phyloP scores from a whole-genome alignment of 306 rosid species.

The Prunus armeniaca region DNA sequence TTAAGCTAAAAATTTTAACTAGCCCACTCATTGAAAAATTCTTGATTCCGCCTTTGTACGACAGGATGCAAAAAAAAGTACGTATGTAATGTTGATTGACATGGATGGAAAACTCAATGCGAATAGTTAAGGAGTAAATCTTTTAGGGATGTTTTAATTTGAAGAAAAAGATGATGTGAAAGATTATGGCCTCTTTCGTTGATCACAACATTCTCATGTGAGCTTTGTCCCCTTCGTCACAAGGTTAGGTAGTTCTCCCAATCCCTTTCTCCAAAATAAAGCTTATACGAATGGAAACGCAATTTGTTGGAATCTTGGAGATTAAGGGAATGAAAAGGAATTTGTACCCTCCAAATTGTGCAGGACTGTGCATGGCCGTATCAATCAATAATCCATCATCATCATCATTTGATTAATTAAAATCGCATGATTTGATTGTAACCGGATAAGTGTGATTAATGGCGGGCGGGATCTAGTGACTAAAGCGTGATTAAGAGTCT shows the following conservation, averaged over 20 bases:
- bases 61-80: no score
- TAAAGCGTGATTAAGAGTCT: background rate
- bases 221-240: background rate
- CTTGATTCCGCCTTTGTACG: no score
- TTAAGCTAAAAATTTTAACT: no score
- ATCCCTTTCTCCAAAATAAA: conserved; percentile 12
- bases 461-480: background rate
- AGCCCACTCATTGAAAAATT: no score
- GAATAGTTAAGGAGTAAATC: no score
- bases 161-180: background rate
- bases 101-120: no score
- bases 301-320: background rate
- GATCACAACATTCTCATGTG: conserved; percentile 13
- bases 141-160: no score
- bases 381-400: background rate
- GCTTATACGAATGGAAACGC: conserved; percentile 6
- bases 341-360: background rate
- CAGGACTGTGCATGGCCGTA: background rate
- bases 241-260: background rate
- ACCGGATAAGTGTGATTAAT: background rate
- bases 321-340: background rate
- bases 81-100: no score
- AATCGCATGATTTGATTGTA: background rate
- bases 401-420: background rate
- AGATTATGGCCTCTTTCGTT: background rate